These are phyloP conservation scores for Remersonia thermophila DNA, from an alignment of 2,329 filamentous ascomycete genomes.

Conservation along the genomic window DNA sequence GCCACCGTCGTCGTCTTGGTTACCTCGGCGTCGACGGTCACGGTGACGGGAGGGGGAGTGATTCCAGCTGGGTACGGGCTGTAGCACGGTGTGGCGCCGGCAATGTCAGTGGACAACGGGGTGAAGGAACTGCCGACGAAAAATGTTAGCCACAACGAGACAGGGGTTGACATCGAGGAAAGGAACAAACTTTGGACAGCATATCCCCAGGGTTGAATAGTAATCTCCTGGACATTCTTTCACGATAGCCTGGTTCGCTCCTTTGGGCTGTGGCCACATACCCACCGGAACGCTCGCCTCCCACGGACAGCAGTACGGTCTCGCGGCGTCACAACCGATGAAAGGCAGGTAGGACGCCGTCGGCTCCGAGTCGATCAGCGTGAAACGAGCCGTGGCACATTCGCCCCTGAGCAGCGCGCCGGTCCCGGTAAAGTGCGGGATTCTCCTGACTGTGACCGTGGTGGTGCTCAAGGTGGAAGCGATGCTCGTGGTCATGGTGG, in stretches of 20 bases:
- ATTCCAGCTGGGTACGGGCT: constrained; percentile 3
- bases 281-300: not conserved
- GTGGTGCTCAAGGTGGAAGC: not conserved
- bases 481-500: not conserved
- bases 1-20: constrained; percentile 7
- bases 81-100: constrained; percentile 12
- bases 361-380: constrained; percentile 9
- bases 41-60: constrained; percentile 1
- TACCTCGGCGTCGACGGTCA: not conserved
- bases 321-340: constrained; percentile 12
- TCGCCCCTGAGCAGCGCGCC: constrained; percentile 2
- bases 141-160: not conserved
- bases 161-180: not conserved
- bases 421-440: not conserved
- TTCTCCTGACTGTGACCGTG: not conserved
- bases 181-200: constrained; percentile 13
- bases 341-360: constrained; percentile 11
- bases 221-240: constrained; percentile 12
- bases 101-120: constrained; percentile 11
- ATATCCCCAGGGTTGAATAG: constrained; percentile 8
- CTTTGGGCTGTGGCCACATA: constrained; percentile 5
- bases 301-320: constrained; percentile 13
- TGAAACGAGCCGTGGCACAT: constrained; percentile 11
- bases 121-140: constrained; percentile 8
- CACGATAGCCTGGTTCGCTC: constrained; percentile 5